Percentiles rank a stretch among this genome's conserved stretches.
phyloP scores from a whole-genome alignment of 2,329 filamentous ascomycete genomes.

The Botrytis fabae region DNA sequence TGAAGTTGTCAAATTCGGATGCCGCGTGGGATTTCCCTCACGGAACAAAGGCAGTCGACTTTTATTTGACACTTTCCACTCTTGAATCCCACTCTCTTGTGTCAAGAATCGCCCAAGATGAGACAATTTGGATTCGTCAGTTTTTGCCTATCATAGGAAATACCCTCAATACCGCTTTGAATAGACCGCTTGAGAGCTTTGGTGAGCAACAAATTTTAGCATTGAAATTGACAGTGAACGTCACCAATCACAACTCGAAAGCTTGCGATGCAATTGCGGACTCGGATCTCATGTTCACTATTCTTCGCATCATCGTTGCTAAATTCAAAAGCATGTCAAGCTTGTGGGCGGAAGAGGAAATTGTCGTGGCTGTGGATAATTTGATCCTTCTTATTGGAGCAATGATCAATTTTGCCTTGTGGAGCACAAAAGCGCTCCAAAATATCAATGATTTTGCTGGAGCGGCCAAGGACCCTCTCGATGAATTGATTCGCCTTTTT shows the following conservation, averaged over 20 bases:
- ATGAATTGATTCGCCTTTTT: conserved; percentile 64
- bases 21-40: conserved; percentile 34
- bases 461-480: conserved; percentile 50
- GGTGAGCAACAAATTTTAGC: conserved; percentile 40
- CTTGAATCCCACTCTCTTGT: conserved; percentile 56
- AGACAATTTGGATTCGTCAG: conserved; percentile 49
- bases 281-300: conserved; percentile 52
- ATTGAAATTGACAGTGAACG: conserved; percentile 75
- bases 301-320: conserved; percentile 53
- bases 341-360: conserved; percentile 51
- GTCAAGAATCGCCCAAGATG: conserved; percentile 48
- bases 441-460: conserved; percentile 46
- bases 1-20: conserved; percentile 38
- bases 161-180: conserved; percentile 45
- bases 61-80: conserved; percentile 50
- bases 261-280: conserved; percentile 70
- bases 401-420: conserved; percentile 85
- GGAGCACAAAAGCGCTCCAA: conserved; percentile 63
- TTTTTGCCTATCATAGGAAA: conserved; percentile 55
- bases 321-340: conserved; percentile 52
- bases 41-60: conserved; percentile 39
- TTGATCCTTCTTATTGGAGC: conserved; percentile 78
- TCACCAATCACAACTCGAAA: conserved; percentile 75
- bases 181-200: conserved; percentile 42
- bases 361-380: conserved; percentile 61